phyloP scores from a whole-genome alignment of 2,329 filamentous ascomycete species.

The Ophiostoma montium region DNA sequence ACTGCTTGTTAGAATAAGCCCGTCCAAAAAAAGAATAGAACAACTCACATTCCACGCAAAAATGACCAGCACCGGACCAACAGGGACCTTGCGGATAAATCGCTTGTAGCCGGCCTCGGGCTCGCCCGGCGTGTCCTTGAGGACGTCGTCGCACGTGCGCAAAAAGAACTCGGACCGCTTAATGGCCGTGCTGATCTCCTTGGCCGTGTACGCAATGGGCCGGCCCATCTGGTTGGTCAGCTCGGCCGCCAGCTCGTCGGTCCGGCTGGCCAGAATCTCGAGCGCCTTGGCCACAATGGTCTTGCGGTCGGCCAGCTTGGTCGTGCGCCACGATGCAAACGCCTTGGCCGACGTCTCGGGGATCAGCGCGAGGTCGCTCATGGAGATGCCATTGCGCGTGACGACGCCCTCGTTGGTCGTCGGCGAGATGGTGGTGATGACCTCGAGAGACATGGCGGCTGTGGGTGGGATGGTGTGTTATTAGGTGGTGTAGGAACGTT shows the following conservation, averaged over 20 bases:
- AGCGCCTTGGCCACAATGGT: slow-evolving; percentile 70
- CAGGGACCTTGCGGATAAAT: slow-evolving; percentile 75
- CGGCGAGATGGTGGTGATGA: slow-evolving; percentile 71
- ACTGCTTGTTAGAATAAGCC: slow-evolving; percentile 40
- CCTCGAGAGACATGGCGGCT: slow-evolving; percentile 44
- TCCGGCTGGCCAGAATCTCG: slow-evolving; percentile 50
- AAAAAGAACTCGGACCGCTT: slow-evolving; percentile 76
- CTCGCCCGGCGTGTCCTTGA: slow-evolving; percentile 72
- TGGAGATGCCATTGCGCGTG: slow-evolving; percentile 60
- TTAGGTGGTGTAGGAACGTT: background rate
- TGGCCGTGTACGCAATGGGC: slow-evolving; percentile 73
- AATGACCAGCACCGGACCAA: slow-evolving; percentile 76
- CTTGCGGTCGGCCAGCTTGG: slow-evolving; percentile 60
- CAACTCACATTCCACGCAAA: slow-evolving; percentile 90
- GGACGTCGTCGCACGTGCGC: slow-evolving; percentile 63
- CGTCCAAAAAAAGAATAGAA: slow-evolving; percentile 30
- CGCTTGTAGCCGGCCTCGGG: slow-evolving; percentile 77
- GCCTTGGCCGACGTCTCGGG: slow-evolving; percentile 58
- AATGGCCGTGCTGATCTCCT: slow-evolving; percentile 73
- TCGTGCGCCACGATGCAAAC: slow-evolving; percentile 65
- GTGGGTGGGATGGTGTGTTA: background rate
- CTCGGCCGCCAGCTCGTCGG: slow-evolving; percentile 71
- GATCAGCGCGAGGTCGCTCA: slow-evolving; percentile 55
- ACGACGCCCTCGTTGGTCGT: slow-evolving; percentile 75
- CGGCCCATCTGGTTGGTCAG: slow-evolving; percentile 91